Percentiles rank a stretch among this genome's conserved stretches.
Evolutionary conservation across 2,329 filamentous ascomycete species (phyloP).

Genomic region (Blastomyces gilchristii): DNA sequence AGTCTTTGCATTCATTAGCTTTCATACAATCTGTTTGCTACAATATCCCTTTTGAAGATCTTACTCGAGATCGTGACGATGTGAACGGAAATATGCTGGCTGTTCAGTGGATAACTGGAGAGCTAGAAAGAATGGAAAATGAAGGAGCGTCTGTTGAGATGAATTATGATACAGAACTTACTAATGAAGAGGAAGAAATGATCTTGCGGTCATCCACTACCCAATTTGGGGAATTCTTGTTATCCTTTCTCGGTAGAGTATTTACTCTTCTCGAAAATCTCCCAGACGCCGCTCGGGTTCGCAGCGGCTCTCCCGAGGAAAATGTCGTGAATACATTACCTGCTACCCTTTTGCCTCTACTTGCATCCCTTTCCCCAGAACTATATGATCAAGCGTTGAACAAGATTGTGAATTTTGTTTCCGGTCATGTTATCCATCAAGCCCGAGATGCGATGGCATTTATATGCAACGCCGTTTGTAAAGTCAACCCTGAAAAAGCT

Average conservation of each 20-base stretch:
- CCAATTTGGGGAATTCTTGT: slow-evolving; percentile 83
- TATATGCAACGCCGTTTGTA: slow-evolving; percentile 92
- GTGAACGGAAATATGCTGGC: slow-evolving; percentile 67
- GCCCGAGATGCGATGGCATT: slow-evolving; percentile 97
- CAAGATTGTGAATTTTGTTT: slow-evolving; percentile 85
- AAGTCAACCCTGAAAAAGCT: slow-evolving; percentile 88
- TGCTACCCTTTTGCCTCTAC: slow-evolving; percentile 78
- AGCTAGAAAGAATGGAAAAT: slow-evolving; percentile 87
- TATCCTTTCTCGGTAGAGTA: slow-evolving; percentile 82
- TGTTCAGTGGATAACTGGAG: slow-evolving; percentile 84
- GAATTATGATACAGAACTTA: slow-evolving; percentile 71
- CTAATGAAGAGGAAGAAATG: slow-evolving; percentile 73
- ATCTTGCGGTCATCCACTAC: slow-evolving; percentile 91
- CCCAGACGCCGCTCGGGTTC: slow-evolving; percentile 77
- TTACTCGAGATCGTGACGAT: slow-evolving; percentile 58
- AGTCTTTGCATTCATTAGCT: slow-evolving; percentile 86
- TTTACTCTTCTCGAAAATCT: slow-evolving; percentile 93
- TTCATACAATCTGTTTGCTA: slow-evolving; percentile 95
- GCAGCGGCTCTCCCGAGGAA: slow-evolving; percentile 87
- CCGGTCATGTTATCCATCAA: slow-evolving; percentile 91
- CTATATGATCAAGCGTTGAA: slow-evolving; percentile 86
- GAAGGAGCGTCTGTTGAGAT: slow-evolving; percentile 78
- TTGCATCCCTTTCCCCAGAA: slow-evolving; percentile 83
- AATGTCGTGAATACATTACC: slow-evolving; percentile 94
- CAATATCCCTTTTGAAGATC: slow-evolving; percentile 81